Conservation (phyloP, 768 basidiomycete genomes). For the Mycena olivaceomarginata region DNA sequence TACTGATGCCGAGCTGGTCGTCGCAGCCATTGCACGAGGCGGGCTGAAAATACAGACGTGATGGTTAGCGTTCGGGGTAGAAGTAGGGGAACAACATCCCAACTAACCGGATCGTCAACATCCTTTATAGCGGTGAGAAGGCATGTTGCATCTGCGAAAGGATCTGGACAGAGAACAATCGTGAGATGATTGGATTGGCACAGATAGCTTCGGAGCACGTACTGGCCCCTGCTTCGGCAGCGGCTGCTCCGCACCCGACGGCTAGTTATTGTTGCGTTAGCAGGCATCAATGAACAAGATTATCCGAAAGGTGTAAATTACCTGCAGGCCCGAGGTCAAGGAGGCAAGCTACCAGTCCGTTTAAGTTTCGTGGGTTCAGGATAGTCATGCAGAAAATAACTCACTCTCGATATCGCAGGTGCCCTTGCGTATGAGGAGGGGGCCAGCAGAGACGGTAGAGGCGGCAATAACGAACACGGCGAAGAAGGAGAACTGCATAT, state of each 20-base stretch:
- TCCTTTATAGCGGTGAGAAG: slow-evolving; percentile 7
- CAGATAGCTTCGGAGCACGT: not conserved
- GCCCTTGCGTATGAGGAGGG: too few species aligned
- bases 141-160: slow-evolving; percentile 18
- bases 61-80: not conserved
- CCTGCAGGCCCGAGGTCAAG: too few species aligned
- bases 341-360: too few species aligned
- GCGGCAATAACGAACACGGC: too few species aligned
- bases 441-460: too few species aligned
- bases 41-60: not conserved
- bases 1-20: slow-evolving; percentile 13
- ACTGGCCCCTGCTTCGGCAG: slow-evolving; percentile 13
- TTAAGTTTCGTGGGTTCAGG: too few species aligned
- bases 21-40: slow-evolving; percentile 26
- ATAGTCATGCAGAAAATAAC: too few species aligned
- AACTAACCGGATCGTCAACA: slow-evolving; percentile 9
- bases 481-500: too few species aligned
- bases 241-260: slow-evolving; percentile 6
- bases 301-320: too few species aligned
- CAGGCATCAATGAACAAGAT: too few species aligned
- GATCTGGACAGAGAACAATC: not conserved
- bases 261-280: not conserved
- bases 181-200: not conserved
- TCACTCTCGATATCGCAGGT: too few species aligned
- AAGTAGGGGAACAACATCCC: not conserved